These are phyloP conservation scores for Aspergillus panamensis DNA, from an alignment of 495 filamentous ascomycete species.

Conservation along the genomic window DNA sequence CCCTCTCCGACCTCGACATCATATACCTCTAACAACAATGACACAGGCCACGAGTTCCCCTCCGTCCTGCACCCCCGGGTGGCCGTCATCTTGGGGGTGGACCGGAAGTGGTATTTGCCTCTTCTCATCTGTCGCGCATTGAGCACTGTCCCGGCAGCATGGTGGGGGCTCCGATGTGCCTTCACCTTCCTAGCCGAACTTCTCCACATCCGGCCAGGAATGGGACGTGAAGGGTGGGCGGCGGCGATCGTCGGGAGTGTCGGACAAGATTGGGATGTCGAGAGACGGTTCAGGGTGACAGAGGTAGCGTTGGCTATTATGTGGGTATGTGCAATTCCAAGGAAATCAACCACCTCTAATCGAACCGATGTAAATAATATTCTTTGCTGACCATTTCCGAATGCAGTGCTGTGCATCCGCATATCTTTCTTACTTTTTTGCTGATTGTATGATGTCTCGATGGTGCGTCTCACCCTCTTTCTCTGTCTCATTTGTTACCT, in stretches of 20 bases:
- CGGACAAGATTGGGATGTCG: constrained; percentile 50
- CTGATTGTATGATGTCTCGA: constrained; percentile 87
- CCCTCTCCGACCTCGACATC: constrained; percentile 39
- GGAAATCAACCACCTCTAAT: neutral
- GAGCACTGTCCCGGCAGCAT: constrained; percentile 55
- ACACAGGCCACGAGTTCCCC: constrained; percentile 29
- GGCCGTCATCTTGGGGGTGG: constrained; percentile 61
- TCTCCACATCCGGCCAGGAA: constrained; percentile 45
- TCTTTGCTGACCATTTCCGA: neutral
- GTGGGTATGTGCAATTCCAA: constrained; percentile 61
- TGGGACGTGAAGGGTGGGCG: constrained; percentile 45
- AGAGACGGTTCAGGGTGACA: constrained; percentile 61
- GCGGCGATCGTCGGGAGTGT: constrained; percentile 46
- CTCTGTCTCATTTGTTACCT: too few relatives aligned
- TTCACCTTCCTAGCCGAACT: constrained; percentile 58
- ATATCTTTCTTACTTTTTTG: constrained; percentile 86
- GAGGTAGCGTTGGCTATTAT: constrained; percentile 78
- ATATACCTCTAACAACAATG: constrained; percentile 34
- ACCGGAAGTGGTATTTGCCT: constrained; percentile 59
- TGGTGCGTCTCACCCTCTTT: too few relatives aligned
- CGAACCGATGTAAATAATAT: neutral
- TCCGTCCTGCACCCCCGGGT: constrained; percentile 58
- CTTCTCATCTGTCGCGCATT: constrained; percentile 59
- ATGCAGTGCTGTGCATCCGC: constrained; percentile 73
- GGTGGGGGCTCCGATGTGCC: constrained; percentile 60